Evolutionary conservation across 192 early-diverging fungal species (phyloP), one percentile per base, ranked within the genome.

Genomic region (Coemansia sp.): DNA sequence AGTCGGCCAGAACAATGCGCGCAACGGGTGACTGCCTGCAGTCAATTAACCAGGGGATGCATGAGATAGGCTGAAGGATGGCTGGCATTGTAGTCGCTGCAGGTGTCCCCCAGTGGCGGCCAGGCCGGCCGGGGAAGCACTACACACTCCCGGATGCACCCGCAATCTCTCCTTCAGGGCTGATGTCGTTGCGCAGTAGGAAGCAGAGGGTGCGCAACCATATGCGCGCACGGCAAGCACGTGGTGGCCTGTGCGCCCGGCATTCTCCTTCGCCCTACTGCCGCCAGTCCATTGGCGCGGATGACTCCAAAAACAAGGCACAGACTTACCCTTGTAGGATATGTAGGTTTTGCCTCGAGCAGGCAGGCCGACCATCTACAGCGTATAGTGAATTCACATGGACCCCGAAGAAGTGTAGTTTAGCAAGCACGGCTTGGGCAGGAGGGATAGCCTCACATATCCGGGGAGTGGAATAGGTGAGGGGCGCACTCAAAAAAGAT

Each of bases 331-430:
- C 87, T 89, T 89, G 55, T 89, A 84, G 13, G 92, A 87, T 39
- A 94, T 94, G 66, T 95, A 97, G 7, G 96, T 99, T 77, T 99
- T 99, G 38, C 96, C 96, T 22, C 93, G 80, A 23, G 94, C 94
- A 19, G 91, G 90, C 52, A 92, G 69, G 23, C 90, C 91, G 17
- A 95, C 91, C 88, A 91, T 95, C 82, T 90, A 80, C 52, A 65
- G 3, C 13, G 39, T 21, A 9, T 18, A 30, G 21, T 41, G 15
- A 51, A 17, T n/a, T n/a, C n/a, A n/a, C n/a, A n/a, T n/a, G n/a
- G n/a, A n/a, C n/a, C 2, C 30, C 15, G 18, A 8, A 42, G 13
- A 27, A 21, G n/a, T 26, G 8, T n/a, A n/a, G 10, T 17, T 38
- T 35, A 13, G 27, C 18, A 33, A 8, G 15, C 10, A n/a, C n/a